Base-by-base conservation (phyloP, 208 protist genomes). In the Crithidia mellificae region DNA sequence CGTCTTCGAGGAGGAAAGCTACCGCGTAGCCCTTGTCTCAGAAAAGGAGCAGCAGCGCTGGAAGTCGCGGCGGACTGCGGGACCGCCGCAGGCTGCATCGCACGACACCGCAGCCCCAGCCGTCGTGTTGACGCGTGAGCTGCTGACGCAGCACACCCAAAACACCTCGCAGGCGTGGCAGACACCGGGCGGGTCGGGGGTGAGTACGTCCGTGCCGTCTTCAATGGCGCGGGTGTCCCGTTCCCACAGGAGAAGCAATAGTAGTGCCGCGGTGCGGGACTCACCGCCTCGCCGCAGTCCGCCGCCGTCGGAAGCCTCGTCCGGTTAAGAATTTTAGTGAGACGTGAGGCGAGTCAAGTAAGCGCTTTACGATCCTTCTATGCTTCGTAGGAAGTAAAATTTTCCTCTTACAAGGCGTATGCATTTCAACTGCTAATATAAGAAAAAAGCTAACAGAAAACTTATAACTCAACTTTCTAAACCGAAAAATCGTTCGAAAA, bases 101-200 rank as follows among this genome's bases (percentile, higher is more conserved):
- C 2, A 14, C 12, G 46, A 43, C n/a, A 38, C 39, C 12, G 19
- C 14, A 2, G 58, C 20, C 6, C 3, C 34, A 9, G 47, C 61
- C 11, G 61, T 59, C 8, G 55, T 69, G 36, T 50, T 78, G 30
- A 78, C 73, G 36, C 66, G 66, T 1, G 73, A 68, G 43, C 38
- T 78, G 32, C 54, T 78, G 20, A 72, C 51, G 62, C 73, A 73
- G 53, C 73, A 67, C 49, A 73, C 65, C 2, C 66, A 73, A 25
- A 32, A 53, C 4, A 66, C 54, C 2, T 54, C 62, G 24, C 46
- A 75, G 30, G 24, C 44, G 43, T 63, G 70, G 62, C 29, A 22
- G 24, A 46, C 61, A 12, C 27, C 58, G 20, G 8, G 25, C 3
- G 41, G 49, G 15, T 50, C 58, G 2, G 17, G n/a, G 6, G 30